Base-by-base conservation (phyloP, 1,284 basidiomycete species). In the Naganishia cerealis region DNA sequence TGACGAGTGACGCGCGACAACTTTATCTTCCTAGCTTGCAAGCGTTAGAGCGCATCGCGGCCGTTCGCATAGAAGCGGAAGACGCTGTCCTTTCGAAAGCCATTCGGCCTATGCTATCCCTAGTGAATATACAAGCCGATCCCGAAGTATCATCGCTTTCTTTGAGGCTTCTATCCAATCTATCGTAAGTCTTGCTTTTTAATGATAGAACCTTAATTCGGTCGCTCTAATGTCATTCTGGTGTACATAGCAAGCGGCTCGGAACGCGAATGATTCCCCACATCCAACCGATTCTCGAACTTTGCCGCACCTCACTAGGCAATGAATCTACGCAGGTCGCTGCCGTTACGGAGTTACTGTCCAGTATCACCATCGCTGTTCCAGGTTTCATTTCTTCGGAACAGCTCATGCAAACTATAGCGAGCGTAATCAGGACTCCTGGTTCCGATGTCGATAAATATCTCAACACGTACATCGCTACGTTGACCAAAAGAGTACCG, bases 201-300 rank as follows among this genome's bases (percentile, higher is more conserved):
- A 1, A 15, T 53, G 38, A 57, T 21, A 52, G 54, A 8, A 61
- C 10, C 42, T 7, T 39, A 50, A 3, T 61, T 26, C 16, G 13
- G 39, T 38, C 40, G 26, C 24, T 15, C 43, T 48, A 21, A 43
- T 18, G 24, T 57, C 21, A 10, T 56, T 12, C 40, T 21, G 42
- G n/a, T 63, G 18, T 36, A 46, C 46, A 26, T 71, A 92, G 91
- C 26, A 79, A 83, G 21, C 88, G 87, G 66, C 85, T 94, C n/a
- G 91, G 90, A 0, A 91, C 92, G 24, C 87, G 93, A 0, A 83
- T 91, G 58, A 91, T 96, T 61, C 91, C 93, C 7, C 85, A 87
- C 80, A 88, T 94, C 78, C 87, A 87, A 66, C 83, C 86, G n/a
- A 85, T 93, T 57, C 84, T 90, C 39, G 80, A 85, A 8, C 83